Base-by-base conservation (phyloP, 1,284 basidiomycete genomes). In the Earliella scabrosa region DNA sequence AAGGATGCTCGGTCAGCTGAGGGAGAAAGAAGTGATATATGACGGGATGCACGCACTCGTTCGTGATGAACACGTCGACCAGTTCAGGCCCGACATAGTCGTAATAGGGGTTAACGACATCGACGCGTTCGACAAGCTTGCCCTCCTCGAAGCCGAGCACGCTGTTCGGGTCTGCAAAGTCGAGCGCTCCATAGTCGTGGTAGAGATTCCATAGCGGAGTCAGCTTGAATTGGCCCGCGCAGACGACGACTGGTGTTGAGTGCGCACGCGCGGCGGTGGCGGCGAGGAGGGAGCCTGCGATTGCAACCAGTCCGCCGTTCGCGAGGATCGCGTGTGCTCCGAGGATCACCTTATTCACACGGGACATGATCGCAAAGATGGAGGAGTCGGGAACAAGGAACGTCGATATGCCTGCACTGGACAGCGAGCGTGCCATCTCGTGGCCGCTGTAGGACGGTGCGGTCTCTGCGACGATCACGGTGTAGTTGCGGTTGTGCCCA, bases 301-400 rank as follows among this genome's bases (percentile, higher is more conserved):
- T 83, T 2, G 93, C 90, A 67, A 97, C 95, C 79, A 98, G 88
- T 2, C 96, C 96, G 20, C 97, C 97, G 70, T 98, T 97, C 29
- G 97, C 96, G 40, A 97, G 86, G 62, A 99, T 92, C 9, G 92
- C 88, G 71, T 98, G 97, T 8, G 95, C 92, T 45, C 94, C 94
- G 46, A 98, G 82, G 59, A 98, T 87, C 61, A 98, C 90, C 76
- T 99, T 99, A 75, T 95, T 97, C 50, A 98, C 93, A 59, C 97
- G 88, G 3, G 97, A 97, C 88, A 99, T 94, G 63, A 99, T 84
- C 13, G 95, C 94, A 71, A 93, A 97, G 70, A 98, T 90, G 36
- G 93, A 93, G 16, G 92, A 93, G 74, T 98, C 97, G 36, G 97
- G 96, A 43, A 99, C 90, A 49, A 99, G 89, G 70, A 98, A 90